Base-by-base conservation (phyloP, 148 eudicot species). In the Rhododendron simsii region DNA sequence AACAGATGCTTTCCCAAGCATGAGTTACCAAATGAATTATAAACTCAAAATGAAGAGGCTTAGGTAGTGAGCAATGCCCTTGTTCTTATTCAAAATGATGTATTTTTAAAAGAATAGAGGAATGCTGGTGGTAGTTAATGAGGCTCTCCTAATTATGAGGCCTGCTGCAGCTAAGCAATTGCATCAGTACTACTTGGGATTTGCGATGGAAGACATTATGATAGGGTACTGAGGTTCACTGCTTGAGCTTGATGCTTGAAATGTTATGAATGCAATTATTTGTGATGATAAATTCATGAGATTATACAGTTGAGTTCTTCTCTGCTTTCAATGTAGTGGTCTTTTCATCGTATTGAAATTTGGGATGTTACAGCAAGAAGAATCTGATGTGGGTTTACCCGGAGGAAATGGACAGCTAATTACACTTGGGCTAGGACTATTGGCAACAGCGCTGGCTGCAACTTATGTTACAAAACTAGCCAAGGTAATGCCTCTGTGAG, bases 381-480 rank as follows among this genome's bases (percentile, higher is more conserved):
- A 95, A 88, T 91, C 98, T 78, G 92, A 79, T 16, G 33, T 85
- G 44, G 94, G 94, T 85, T 88, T 94, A 50, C 83, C 92, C 2
- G 97, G 95, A 71, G 94, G 98, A 65, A 92, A 88, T 80, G 92
- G 93, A 53, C 98, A 96, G 91, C 91, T 95, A 33, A 83, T 93
- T 67, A 95, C 99, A 26, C 94, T 96, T n/a, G 99, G 98, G 39
- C 74, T 94, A 83, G 99, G 99, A 83, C 87, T 96, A 69, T 87
- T 96, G 86, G 98, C 90, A 61, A 96, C 99, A 11, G 99, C 95
- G 20, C 76, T 96, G 23, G 99, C 98, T 67, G 99, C 98, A 82
- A 75, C 95, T 83, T 94, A 96, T 86, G 99, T 96, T 35, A 95
- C 99, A 30, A 92, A 88, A 85, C 91, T 96, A 85, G 99, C 98